These are phyloP conservation scores for Mycena indigotica DNA, from an alignment of 768 basidiomycete genomes.

Conservation along the genomic window DNA sequence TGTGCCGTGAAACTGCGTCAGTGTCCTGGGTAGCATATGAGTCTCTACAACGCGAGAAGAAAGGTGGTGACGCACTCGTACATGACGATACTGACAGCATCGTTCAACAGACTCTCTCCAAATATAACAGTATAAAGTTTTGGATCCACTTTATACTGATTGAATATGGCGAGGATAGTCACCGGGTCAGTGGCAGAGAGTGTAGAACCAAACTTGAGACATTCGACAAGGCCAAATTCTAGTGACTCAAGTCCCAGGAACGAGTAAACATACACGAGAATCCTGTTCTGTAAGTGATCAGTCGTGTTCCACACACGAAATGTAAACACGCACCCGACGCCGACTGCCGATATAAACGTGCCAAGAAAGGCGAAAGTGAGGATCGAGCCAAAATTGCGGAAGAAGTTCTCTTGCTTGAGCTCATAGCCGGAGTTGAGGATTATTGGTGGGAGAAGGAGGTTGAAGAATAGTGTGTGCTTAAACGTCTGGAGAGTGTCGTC, in stretches of 20 bases:
- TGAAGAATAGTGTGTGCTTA: constrained; percentile 97
- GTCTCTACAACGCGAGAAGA: not conserved
- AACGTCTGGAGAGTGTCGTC: constrained; percentile 63
- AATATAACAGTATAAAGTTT: constrained; percentile 98
- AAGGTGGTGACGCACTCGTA: constrained; percentile 79
- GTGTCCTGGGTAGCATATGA: constrained; percentile 56
- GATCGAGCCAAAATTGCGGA: constrained; percentile 97
- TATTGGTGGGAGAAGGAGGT: constrained; percentile 95
- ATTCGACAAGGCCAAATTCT: constrained; percentile 85
- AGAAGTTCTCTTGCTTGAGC: constrained; percentile 98
- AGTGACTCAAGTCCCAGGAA: constrained; percentile 90
- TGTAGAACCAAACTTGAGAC: constrained; percentile 94
- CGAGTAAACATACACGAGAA: constrained; percentile 93
- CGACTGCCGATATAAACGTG: constrained; percentile 95
- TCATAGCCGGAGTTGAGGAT: constrained; percentile 98
- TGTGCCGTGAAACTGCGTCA: constrained; percentile 87
- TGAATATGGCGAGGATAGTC: constrained; percentile 97
- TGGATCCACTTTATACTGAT: constrained; percentile 97
- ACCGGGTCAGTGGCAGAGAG: constrained; percentile 97
- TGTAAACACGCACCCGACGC: constrained; percentile 85
- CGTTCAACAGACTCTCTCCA: constrained; percentile 94
- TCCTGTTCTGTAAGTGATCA: constrained; percentile 64
- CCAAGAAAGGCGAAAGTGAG: constrained; percentile 91
- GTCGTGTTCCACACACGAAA: constrained; percentile 20
- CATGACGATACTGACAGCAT: constrained; percentile 99